Percentiles rank a stretch among this genome's conserved stretches.
These are phyloP conservation scores for Raffaelea arxii DNA, from an alignment of 2,329 filamentous ascomycete genomes.

Conservation along the genomic window DNA sequence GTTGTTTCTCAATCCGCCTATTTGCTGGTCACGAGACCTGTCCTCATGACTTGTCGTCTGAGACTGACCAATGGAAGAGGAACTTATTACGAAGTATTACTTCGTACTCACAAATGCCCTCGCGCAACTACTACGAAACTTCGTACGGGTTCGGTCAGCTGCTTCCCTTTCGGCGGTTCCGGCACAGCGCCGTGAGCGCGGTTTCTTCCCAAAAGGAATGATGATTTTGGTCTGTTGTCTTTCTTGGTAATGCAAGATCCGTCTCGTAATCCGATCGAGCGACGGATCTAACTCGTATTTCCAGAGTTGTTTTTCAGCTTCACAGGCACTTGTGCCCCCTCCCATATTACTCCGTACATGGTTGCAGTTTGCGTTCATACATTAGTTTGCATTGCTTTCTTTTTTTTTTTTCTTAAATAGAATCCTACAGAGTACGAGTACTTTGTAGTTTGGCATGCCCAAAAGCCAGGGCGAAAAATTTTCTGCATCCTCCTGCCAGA, in stretches of 20 bases:
- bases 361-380: not conserved
- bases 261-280: not conserved
- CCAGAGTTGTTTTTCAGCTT: not conserved
- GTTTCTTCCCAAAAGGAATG: not conserved
- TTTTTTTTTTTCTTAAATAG: not conserved
- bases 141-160: too few species aligned
- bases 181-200: not conserved
- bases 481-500: not conserved
- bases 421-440: not conserved
- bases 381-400: not conserved
- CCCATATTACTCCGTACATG: not conserved
- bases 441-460: not conserved
- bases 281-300: not conserved
- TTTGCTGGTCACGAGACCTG: conserved; percentile 5
- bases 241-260: not conserved
- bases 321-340: not conserved
- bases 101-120: too few species aligned
- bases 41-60: conserved; percentile 6
- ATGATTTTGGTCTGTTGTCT: too few species aligned
- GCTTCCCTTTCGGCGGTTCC: conserved; percentile 6
- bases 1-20: too few species aligned
- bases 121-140: too few species aligned
- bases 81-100: too few species aligned
- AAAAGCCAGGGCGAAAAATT: not conserved
- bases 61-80: too few species aligned